phyloP scores from a whole-genome alignment of 1,284 basidiomycete species.

The Porphyrellus sp. region DNA sequence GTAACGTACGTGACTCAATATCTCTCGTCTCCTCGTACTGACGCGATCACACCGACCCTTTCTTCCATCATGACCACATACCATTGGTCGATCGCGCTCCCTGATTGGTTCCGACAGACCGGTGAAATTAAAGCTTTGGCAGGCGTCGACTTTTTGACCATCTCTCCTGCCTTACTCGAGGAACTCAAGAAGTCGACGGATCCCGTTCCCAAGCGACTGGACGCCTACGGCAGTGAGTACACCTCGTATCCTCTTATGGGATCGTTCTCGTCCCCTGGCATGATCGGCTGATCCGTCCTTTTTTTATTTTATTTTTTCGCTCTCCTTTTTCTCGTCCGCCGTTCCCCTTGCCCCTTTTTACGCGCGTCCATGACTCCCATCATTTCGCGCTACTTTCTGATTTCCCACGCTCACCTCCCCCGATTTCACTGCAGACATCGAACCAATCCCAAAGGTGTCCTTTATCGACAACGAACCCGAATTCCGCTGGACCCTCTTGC shows the following conservation, averaged over 20 bases:
- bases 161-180: constrained; percentile 87
- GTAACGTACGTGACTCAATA: constrained; percentile 62
- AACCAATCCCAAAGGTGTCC: constrained; percentile 73
- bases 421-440: constrained; percentile 40
- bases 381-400: not conserved
- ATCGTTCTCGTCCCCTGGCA: constrained; percentile 6
- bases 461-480: constrained; percentile 92
- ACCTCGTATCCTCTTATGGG: not conserved
- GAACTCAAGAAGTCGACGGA: constrained; percentile 84
- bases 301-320: not conserved
- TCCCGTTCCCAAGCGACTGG: constrained; percentile 83
- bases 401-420: not conserved
- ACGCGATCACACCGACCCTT: not conserved
- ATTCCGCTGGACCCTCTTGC: constrained; percentile 91
- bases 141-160: constrained; percentile 96
- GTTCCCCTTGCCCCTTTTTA: not conserved
- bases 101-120: constrained; percentile 44
- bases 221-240: constrained; percentile 59
- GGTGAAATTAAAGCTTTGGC: constrained; percentile 95
- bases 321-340: not conserved
- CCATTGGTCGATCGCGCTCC: constrained; percentile 22
- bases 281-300: constrained; percentile 5
- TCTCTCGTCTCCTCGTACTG: not conserved
- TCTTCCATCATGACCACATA: not conserved
- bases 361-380: not conserved